Base-by-base conservation (phyloP, 2,329 filamentous ascomycete genomes). In the Ophiostoma quercus region DNA sequence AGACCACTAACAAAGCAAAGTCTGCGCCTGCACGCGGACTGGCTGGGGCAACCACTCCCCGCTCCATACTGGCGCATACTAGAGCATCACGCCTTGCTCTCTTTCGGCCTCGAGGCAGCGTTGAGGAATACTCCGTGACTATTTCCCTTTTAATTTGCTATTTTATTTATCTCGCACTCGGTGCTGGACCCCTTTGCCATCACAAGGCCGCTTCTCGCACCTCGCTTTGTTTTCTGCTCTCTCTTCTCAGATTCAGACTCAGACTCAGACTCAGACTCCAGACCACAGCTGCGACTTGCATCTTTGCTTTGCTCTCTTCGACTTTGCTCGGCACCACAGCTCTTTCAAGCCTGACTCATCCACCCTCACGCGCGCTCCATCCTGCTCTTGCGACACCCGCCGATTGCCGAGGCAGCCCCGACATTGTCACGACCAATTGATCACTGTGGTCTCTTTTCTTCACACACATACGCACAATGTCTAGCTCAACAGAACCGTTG, bases 381-480 rank as follows among this genome's bases (percentile, higher is more conserved):
- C 9, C 29, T 37, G 9, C 29, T n/a, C 60, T 67, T 67, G 65
- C 65, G 68, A 67, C 65, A 65, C 9, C 68, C 65, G 68, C 25
- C 37, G 65, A 51, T 63, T 67, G 65, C 68, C 68, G 68, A 69
- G 68, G 68, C 68, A 67, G 22, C 65, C 19, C 41, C 16, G 39
- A 51, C 7, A 57, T 25, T 12, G 16, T 14, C 9, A 57, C 51
- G 51, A 25, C 51, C n/a, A 57, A 25, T 57, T 57, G 43, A 47
- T 47, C 19, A 9, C 43, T 6, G 19, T 47, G 43, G 43, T n/a
- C 51, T 11, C 1, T 2, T 29, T 22, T 57, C 43, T 22, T 34
- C 32, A 47, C 54, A 60, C 22, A 25, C 25, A 51, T 47, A 43
- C 22, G 54, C 43, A 75, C 71, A 70, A 87, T 87, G 85, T 81